Base-by-base conservation (phyloP, 768 basidiomycete genomes). In the Serendipita indica region DNA sequence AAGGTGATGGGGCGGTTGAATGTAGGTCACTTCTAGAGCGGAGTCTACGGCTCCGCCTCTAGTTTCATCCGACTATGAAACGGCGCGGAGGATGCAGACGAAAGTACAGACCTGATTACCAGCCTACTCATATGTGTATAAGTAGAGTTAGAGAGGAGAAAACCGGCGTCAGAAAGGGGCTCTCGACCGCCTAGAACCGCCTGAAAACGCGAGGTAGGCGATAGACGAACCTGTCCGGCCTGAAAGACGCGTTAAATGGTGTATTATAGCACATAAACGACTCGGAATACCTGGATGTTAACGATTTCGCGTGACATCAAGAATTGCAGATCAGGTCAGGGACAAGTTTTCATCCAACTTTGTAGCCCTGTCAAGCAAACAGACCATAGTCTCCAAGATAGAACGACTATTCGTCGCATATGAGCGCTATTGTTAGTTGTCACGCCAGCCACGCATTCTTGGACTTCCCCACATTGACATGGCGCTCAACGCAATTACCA, bases 271-370 rank as follows among this genome's bases (percentile, higher is more conserved):
- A 30, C n/a, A 54, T 7, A 32, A 22, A 22, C 39, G 33, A 45
- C 39, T 7, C 32, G 18, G 59, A 71, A 61, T 67, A 77, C 87
- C 76, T 89, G 88, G 30, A 89, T 70, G 69, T 86, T 90, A 68
- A 90, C 75, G 59, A 90, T 89, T 73, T 89, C 88, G 61, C 86
- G 81, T 22, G 62, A 57, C 64, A 65, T 65, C 14, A 56, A 25
- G 57, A 5, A 18, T 37, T 33, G 20, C 33, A 22, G 57, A 34
- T 27, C 39, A 35, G 35, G 32, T 58, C 28, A 13, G 33, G 39
- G 58, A 7, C 25, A 32, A 59, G 46, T 22, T 45, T 43, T 58
- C 18, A 4, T 54, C n/a, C n/a, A n/a, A n/a, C n/a, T n/a, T n/a
- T n/a, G n/a, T n/a, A n/a, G n/a, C n/a, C n/a, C n/a, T n/a, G n/a